Percentiles rank a stretch among this genome's conserved stretches.
Evolutionary conservation across 1,139 yeast species (phyloP).

Genomic region (Magnusiomyces clavatus): DNA sequence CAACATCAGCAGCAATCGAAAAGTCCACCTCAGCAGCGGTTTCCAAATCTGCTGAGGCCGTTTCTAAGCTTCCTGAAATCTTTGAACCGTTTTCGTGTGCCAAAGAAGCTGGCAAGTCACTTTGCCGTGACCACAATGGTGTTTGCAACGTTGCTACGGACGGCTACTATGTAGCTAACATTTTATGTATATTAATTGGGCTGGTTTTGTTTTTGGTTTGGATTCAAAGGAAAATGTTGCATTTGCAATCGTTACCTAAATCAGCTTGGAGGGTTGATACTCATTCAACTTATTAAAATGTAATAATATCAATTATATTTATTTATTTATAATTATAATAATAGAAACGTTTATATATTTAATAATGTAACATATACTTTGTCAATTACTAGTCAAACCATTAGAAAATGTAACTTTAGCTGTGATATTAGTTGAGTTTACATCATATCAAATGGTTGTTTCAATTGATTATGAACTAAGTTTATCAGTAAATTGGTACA

Average conservation of each 20-base stretch:
- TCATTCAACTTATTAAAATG: neutral
- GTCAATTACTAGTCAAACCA: too few species aligned
- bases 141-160: conserved; percentile 49
- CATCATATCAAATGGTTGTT: too few species aligned
- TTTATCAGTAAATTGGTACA: too few species aligned
- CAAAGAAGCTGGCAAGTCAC: conserved; percentile 37
- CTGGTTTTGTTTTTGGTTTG: conserved; percentile 54
- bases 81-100: conserved; percentile 37
- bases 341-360: neutral
- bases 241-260: conserved; percentile 55
- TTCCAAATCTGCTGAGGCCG: neutral
- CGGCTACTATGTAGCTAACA: conserved; percentile 78
- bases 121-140: conserved; percentile 53
- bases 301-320: neutral
- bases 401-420: too few species aligned
- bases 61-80: conserved; percentile 2
- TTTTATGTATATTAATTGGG: conserved; percentile 64
- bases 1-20: conserved; percentile 13
- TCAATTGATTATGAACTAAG: too few species aligned
- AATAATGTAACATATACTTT: neutral
- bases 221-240: conserved; percentile 51
- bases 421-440: too few species aligned
- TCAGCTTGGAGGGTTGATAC: conserved; percentile 58
- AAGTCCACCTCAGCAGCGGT: neutral
- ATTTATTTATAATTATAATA: neutral